Evolutionary conservation across 2,329 filamentous ascomycete species (phyloP).

Genomic region (Trichophyton schoenleinii): DNA sequence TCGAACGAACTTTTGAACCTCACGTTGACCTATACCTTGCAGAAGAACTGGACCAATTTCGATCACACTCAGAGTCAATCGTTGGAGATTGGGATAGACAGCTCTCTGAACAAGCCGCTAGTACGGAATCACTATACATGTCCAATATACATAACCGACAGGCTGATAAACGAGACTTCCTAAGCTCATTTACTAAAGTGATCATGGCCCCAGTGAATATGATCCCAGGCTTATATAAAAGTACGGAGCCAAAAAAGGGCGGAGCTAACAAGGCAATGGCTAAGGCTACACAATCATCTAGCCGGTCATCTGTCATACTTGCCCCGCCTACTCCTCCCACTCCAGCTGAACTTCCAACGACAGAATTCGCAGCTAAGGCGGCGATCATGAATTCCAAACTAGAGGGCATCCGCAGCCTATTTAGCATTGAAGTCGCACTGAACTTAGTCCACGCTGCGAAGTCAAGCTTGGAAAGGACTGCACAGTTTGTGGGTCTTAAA

Average conservation of each 20-base stretch:
- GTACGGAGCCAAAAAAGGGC: slow-evolving; percentile 27
- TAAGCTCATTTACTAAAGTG: slow-evolving; percentile 95
- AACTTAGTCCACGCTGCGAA: slow-evolving; percentile 83
- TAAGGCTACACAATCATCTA: slow-evolving; percentile 16
- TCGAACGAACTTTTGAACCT: slow-evolving; percentile 69
- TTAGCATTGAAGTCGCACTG: slow-evolving; percentile 90
- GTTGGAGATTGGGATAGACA: slow-evolving; percentile 85
- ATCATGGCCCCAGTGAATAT: slow-evolving; percentile 98
- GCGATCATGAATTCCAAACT: slow-evolving; percentile 90
- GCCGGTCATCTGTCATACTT: slow-evolving; percentile 28
- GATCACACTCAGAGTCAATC: slow-evolving; percentile 58
- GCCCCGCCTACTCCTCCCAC: slow-evolving; percentile 17
- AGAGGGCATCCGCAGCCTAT: slow-evolving; percentile 87
- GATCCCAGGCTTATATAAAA: slow-evolving; percentile 57
- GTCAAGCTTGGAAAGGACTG: slow-evolving; percentile 69
- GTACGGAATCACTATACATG: slow-evolving; percentile 90
- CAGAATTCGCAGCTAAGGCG: slow-evolving; percentile 91
- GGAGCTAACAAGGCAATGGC: slow-evolving; percentile 16
- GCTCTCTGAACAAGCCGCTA: slow-evolving; percentile 78
- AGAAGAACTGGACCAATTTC: slow-evolving; percentile 82
- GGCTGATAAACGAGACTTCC: slow-evolving; percentile 89
- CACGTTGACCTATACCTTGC: slow-evolving; percentile 89
- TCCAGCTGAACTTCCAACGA: slow-evolving; percentile 57
- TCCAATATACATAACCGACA: slow-evolving; percentile 74
- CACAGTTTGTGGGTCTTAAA: slow-evolving; percentile 67